Percentiles rank a stretch among this genome's conserved stretches.
Evolutionary conservation across 1,284 basidiomycete genomes (phyloP).

Genomic region (Rhodofomes roseus): DNA sequence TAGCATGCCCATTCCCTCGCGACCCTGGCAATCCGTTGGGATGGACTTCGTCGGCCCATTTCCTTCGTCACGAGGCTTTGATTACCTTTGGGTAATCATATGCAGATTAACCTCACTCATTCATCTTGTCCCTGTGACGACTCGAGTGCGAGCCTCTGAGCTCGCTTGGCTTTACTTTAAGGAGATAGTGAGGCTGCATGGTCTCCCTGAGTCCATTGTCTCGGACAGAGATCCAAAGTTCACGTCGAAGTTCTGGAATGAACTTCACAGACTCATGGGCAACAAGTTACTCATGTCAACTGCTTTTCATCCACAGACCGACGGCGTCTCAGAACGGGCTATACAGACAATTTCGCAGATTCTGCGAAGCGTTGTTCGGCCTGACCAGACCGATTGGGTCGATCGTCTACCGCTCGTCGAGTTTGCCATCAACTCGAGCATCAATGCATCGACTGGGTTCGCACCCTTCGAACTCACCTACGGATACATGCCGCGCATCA

Average conservation of each 20-base stretch:
- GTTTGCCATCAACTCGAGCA: conserved; percentile 32
- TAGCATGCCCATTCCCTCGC: conserved; percentile 19
- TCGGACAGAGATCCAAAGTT: conserved; percentile 26
- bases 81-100: conserved; percentile 22
- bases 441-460: conserved; percentile 28
- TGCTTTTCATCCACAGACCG: conserved; percentile 34
- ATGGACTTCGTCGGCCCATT: conserved; percentile 18
- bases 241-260: conserved; percentile 9
- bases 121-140: conserved; percentile 18
- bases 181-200: conserved; percentile 15
- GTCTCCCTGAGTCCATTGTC: conserved; percentile 21
- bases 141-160: conserved; percentile 12
- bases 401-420: conserved; percentile 28
- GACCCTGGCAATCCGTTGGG: conserved; percentile 22
- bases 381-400: conserved; percentile 34
- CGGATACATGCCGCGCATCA: conserved; percentile 21
- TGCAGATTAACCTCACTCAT: conserved; percentile 18
- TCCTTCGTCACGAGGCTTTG: conserved; percentile 11
- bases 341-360: conserved; percentile 26
- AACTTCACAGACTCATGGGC: conserved; percentile 20
- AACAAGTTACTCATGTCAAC: conserved; percentile 27
- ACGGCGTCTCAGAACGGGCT: conserved; percentile 23
- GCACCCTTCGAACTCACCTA: conserved; percentile 35
- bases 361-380: conserved; percentile 20
- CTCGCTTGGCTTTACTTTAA: conserved; percentile 17